These are phyloP conservation scores for Albatrellus sp. DNA, from an alignment of 1,284 basidiomycete genomes.

Conservation along the genomic window DNA sequence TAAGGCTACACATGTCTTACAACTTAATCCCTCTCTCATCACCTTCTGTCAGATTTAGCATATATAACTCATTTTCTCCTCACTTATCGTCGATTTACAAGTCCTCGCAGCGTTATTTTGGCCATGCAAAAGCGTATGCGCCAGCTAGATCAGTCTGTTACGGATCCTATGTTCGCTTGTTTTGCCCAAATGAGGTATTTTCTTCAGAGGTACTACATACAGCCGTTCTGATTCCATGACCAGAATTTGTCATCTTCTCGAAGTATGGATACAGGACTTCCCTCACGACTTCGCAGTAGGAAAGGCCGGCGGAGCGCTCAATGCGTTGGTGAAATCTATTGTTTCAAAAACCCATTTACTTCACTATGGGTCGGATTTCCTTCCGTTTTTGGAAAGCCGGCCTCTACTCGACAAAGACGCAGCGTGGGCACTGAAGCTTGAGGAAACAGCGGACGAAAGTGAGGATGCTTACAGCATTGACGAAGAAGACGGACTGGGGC, in stretches of 20 bases:
- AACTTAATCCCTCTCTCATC: constrained; percentile 5
- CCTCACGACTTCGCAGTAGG: constrained; percentile 66
- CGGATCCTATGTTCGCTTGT: constrained; percentile 71
- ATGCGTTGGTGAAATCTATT: constrained; percentile 64
- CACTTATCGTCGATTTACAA: constrained; percentile 69
- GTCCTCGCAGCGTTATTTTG: constrained; percentile 60
- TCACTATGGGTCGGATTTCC: constrained; percentile 69
- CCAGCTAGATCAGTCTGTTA: constrained; percentile 55
- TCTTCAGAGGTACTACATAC: neutral
- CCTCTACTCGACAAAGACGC: constrained; percentile 53
- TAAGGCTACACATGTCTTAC: constrained; percentile 15
- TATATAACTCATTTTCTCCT: constrained; percentile 70
- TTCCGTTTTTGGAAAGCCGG: constrained; percentile 61
- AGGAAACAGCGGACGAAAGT: constrained; percentile 43
- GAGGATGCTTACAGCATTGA: constrained; percentile 47
- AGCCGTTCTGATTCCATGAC: neutral
- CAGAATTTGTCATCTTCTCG: constrained; percentile 66
- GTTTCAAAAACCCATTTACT: constrained; percentile 66
- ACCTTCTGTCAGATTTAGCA: constrained; percentile 39
- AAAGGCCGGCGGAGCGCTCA: constrained; percentile 57
- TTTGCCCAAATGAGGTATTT: constrained; percentile 71
- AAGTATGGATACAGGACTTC: constrained; percentile 63
- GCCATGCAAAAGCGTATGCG: constrained; percentile 78
- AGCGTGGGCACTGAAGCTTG: constrained; percentile 56
- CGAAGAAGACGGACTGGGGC: constrained; percentile 22